phyloP scores from a whole-genome alignment of 805 yeast genomes.

The Kodamaea kakaduensis region DNA sequence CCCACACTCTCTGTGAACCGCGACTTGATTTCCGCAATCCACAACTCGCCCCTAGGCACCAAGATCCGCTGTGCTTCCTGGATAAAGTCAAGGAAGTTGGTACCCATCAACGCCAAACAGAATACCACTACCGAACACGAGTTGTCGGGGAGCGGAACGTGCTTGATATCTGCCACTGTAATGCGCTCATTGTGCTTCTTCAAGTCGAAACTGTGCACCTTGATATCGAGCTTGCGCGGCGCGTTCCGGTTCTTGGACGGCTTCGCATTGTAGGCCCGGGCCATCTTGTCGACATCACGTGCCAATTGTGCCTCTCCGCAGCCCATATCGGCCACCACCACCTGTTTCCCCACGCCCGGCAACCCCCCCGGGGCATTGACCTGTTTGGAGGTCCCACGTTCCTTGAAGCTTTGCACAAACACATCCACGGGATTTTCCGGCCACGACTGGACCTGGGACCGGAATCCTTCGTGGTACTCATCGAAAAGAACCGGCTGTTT shows the following conservation, averaged over 20 bases:
- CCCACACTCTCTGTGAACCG: constrained; percentile 62
- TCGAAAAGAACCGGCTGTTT: constrained; percentile 86
- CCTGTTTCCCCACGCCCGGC: constrained; percentile 63
- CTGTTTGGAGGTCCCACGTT: constrained; percentile 52
- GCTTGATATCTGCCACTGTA: constrained; percentile 93
- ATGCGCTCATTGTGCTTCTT: constrained; percentile 84
- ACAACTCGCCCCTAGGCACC: constrained; percentile 87
- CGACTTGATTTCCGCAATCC: constrained; percentile 97
- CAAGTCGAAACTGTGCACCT: constrained; percentile 87
- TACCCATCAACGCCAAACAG: constrained; percentile 95
- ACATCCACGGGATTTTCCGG: constrained; percentile 98
- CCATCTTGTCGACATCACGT: constrained; percentile 52
- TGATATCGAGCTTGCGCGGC: constrained; percentile 42
- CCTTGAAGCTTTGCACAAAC: constrained; percentile 67
- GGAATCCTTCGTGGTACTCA: constrained; percentile 93
- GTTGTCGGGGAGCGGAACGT: constrained; percentile 78
- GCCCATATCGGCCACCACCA: constrained; percentile 96
- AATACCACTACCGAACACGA: constrained; percentile 87
- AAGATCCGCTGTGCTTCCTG: constrained; percentile 84
- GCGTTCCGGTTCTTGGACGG: constrained; percentile 17
- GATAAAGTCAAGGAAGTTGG: constrained; percentile 88
- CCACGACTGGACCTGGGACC: constrained; percentile 95
- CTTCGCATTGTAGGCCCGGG: constrained; percentile 30
- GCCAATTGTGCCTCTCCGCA: constrained; percentile 96
- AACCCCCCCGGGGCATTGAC: constrained; percentile 95